Evolutionary conservation across 2,329 filamentous ascomycete genomes (phyloP), one percentile per base, ranked within the genome.

Genomic region (Madurella mycetomatis): DNA sequence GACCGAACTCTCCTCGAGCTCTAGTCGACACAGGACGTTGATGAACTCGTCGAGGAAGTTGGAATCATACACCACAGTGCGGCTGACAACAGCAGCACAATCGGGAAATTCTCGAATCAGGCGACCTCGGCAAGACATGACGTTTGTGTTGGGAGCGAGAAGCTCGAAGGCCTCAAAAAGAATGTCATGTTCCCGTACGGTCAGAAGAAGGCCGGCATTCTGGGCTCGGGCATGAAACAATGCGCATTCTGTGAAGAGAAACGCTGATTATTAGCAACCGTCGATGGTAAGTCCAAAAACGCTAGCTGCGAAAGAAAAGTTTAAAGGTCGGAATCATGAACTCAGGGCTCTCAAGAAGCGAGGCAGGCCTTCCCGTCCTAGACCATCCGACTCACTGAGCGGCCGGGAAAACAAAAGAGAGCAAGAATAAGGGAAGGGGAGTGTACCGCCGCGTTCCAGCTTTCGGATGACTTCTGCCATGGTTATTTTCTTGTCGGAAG

Each of bases 111-210:
- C 41, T 2, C 61, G 56, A 15, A 58, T 18, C n/a, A 63, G 52
- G 11, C 52, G 16, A 5, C 61, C 61, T 15, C 42, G 11, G 52
- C 52, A 56, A 9, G 55, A 53, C 58, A 60, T 63, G 52, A 59
- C 60, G 5, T 54, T 19, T 0, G 41, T 4, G 47, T 63, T 63
- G 16, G 55, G 53, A 1, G 60, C 58, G 9, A 61, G 47, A 9
- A 62, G 58, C 42, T 59, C 55, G 39, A 63, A 63, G 4, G 57
- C 47, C 46, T 63, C 57, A 40, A 60, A 39, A n/a, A 60, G 43
- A n/a, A 62, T 42, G 37, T 54, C 39, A 17, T 58, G 16, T 1
- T 44, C 2, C 2, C 34, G 48, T 0, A 32, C 41, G 1, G 57
- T 63, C 16, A 61, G 19, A 18, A 63, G 58, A 11, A 63, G 41